phyloP scores from a whole-genome alignment of 2,329 filamentous ascomycete species.

The Fusarium sp. region DNA sequence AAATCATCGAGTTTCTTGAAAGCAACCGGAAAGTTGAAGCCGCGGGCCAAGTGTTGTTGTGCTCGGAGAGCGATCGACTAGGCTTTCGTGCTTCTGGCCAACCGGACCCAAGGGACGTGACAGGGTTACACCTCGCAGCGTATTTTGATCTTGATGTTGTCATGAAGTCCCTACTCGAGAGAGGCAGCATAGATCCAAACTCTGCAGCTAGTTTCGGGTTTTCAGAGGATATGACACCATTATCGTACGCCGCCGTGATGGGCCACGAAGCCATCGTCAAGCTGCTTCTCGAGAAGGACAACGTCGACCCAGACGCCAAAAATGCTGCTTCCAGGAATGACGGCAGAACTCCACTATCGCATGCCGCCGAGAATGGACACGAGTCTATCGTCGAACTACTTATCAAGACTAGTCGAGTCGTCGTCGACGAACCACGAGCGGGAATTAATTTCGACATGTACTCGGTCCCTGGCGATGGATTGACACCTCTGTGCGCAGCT shows the following conservation, averaged over 20 bases:
- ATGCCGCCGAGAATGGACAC: background rate
- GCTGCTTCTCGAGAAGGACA: background rate
- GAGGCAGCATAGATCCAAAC: background rate
- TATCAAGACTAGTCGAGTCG: background rate
- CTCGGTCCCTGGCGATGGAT: background rate
- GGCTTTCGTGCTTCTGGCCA: too few species aligned
- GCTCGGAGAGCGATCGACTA: background rate
- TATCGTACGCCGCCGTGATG: background rate
- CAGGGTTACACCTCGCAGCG: slow-evolving; percentile 5
- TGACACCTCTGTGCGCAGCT: background rate
- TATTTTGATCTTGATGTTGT: background rate
- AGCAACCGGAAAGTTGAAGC: background rate
- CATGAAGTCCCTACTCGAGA: background rate
- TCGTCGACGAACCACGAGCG: too few species aligned
- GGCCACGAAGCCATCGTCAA: background rate
- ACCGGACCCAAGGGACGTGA: background rate
- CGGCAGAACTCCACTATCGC: background rate
- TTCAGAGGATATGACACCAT: background rate
- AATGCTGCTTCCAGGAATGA: background rate
- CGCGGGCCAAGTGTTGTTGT: background rate
- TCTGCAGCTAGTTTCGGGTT: background rate
- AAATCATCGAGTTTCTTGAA: background rate
- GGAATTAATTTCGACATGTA: background rate
- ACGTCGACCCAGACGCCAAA: background rate
- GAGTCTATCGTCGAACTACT: background rate